Percentiles rank a stretch among this genome's conserved stretches.
Evolutionary conservation across 1,139 yeast species (phyloP).

Genomic region (Candida neerlandica): DNA sequence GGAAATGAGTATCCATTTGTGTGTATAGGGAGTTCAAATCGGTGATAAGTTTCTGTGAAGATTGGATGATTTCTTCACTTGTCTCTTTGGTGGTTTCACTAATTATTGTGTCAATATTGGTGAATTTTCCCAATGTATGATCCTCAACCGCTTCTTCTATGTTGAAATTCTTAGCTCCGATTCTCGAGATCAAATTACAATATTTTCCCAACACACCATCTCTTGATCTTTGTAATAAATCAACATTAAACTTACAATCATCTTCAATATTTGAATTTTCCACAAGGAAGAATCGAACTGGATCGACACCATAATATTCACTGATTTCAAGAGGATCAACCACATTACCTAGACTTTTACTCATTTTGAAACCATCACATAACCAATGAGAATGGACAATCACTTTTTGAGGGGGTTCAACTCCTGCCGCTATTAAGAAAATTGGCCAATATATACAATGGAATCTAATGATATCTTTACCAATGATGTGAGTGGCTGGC

Average conservation of each 20-base stretch:
- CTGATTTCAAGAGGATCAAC: slow-evolving; percentile 79
- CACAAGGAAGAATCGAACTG: slow-evolving; percentile 73
- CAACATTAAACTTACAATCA: slow-evolving; percentile 79
- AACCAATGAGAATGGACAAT: slow-evolving; percentile 96
- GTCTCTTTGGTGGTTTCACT: not conserved
- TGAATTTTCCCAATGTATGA: slow-evolving; percentile 23
- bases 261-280: slow-evolving; percentile 73
- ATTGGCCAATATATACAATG: slow-evolving; percentile 97
- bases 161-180: slow-evolving; percentile 71
- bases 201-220: slow-evolving; percentile 77
- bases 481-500: slow-evolving; percentile 82
- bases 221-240: slow-evolving; percentile 56
- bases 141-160: slow-evolving; percentile 47
- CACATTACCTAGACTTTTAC: slow-evolving; percentile 92
- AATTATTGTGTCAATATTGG: slow-evolving; percentile 28
- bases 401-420: slow-evolving; percentile 70
- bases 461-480: slow-evolving; percentile 87
- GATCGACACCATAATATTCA: slow-evolving; percentile 67
- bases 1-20: slow-evolving; percentile 45
- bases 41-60: slow-evolving; percentile 21
- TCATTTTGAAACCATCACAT: slow-evolving; percentile 87
- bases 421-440: slow-evolving; percentile 78
- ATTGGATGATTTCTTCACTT: slow-evolving; percentile 19
- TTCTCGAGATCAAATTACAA: slow-evolving; percentile 75
- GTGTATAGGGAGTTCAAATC: slow-evolving; percentile 24